These are phyloP conservation scores for Aureobasidium lini DNA, from an alignment of 2,329 filamentous ascomycete species.

Conservation along the genomic window DNA sequence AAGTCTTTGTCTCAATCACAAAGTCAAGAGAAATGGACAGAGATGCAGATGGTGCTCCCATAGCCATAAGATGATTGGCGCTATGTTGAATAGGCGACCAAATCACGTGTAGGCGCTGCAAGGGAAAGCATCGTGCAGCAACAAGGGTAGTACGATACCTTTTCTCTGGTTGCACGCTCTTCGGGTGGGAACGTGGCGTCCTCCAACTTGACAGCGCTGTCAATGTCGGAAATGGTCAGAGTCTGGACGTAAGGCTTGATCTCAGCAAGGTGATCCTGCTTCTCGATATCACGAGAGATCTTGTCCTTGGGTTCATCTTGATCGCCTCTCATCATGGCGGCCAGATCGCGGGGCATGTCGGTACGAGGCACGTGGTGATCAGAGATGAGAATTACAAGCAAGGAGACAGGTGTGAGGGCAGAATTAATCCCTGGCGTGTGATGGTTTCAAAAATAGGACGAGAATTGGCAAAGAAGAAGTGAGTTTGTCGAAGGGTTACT, in stretches of 20 bases:
- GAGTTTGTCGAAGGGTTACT: not conserved
- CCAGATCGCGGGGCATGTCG: constrained; percentile 37
- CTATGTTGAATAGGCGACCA: not conserved
- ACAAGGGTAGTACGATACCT: constrained; percentile 37
- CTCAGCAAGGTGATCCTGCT: constrained; percentile 45
- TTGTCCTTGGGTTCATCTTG: constrained; percentile 15
- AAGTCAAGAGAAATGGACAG: not conserved
- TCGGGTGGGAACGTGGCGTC: constrained; percentile 50
- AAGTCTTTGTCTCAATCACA: not conserved
- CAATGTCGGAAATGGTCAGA: constrained; percentile 59
- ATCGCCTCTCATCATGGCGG: constrained; percentile 31
- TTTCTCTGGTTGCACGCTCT: constrained; percentile 52
- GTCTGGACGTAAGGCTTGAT: constrained; percentile 69
- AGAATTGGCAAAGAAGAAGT: not conserved
- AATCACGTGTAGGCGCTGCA: constrained; percentile 13
- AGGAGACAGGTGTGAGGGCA: not conserved
- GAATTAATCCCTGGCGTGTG: not conserved
- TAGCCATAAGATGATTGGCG: not conserved
- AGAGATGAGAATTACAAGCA: not conserved
- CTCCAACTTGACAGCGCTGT: constrained; percentile 54
- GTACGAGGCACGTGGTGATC: not conserved
- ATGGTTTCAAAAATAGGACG: not conserved
- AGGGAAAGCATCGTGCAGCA: constrained; percentile 7
- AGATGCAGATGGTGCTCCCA: not conserved
- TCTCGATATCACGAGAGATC: constrained; percentile 21